Percentiles rank a stretch among this genome's conserved stretches.
phyloP scores from a whole-genome alignment of 805 yeast species.

The Brettanomyces sp. region DNA sequence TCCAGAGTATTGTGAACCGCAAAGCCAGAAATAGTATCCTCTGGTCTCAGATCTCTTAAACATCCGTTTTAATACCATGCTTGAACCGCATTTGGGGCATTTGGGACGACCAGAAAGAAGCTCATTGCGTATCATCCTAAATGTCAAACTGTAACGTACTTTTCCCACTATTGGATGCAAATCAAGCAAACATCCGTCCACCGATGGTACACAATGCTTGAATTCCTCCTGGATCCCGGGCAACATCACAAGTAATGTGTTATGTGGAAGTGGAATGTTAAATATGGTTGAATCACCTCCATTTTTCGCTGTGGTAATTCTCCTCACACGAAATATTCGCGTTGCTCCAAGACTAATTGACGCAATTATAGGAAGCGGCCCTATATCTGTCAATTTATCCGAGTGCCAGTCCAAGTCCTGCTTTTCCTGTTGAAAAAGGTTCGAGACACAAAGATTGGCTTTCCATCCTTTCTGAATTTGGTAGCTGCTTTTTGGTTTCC shows the following conservation, averaged over 20 bases:
- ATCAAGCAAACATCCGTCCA: slow-evolving; percentile 27
- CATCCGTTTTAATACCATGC: slow-evolving; percentile 51
- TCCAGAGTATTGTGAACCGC: slow-evolving; percentile 36
- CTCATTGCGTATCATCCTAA: slow-evolving; percentile 40
- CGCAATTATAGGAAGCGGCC: slow-evolving; percentile 62
- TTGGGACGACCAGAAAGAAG: slow-evolving; percentile 29
- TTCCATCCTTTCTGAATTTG: slow-evolving; percentile 38
- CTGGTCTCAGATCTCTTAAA: slow-evolving; percentile 34
- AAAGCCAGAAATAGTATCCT: slow-evolving; percentile 62
- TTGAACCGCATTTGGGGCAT: slow-evolving; percentile 31
- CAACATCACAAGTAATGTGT: slow-evolving; percentile 61
- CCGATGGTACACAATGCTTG: slow-evolving; percentile 54
- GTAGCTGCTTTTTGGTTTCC: slow-evolving; percentile 19
- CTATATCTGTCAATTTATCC: slow-evolving; percentile 62
- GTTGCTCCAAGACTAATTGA: slow-evolving; percentile 63
- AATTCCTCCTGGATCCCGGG: slow-evolving; percentile 73
- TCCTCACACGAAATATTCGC: slow-evolving; percentile 54
- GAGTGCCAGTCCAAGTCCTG: slow-evolving; percentile 67
- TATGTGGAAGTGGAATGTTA: slow-evolving; percentile 60
- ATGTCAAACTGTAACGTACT: slow-evolving; percentile 55
- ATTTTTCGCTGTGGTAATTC: slow-evolving; percentile 8
- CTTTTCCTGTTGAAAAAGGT: slow-evolving; percentile 39
- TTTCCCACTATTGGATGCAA: slow-evolving; percentile 40
- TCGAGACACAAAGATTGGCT: slow-evolving; percentile 46
- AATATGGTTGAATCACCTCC: slow-evolving; percentile 24